Base-by-base conservation (phyloP, 306 rosid genomes). In the Begonia masoniana region DNA sequence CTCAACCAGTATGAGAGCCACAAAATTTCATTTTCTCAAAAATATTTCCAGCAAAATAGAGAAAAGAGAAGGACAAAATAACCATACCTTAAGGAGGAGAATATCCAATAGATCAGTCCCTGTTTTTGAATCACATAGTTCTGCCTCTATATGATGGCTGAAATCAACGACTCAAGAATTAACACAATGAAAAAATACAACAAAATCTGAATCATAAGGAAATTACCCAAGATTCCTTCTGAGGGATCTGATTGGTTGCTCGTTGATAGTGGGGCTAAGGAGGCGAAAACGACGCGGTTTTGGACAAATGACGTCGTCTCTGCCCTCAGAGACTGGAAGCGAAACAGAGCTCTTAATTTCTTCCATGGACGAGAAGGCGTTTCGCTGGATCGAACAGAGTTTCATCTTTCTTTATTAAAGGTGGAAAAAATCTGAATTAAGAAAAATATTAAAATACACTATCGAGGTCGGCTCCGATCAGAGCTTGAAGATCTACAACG, bases 281-380 rank as follows among this genome's bases (percentile, higher is more conserved):
- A 81, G 68, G 58, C 83, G 79, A 15, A 66, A 57, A 36, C 94
- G 96, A 69, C 99, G 99, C 5, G 99, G 96, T 59, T 86, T 86
- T 49, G 99, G 99, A 35, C 99, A 91, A 60, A 91, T 74, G 16
- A 89, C 67, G 19, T 56, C 53, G 24, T 80, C 82, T 45, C 71
- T 63, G 9, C 63, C 55, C 48, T 71, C 76, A 15, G 43, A 5
- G 43, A 63, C 14, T 43, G 66, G 62, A 63, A 23, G 12, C 6
- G 59, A 57, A 62, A 62, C 42, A 35, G 70, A 57, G 69, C 47
- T 51, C 57, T 73, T 73, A 65, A 83, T 69, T 68, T 83, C 88
- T 45, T 91, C 88, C 47, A 57, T 62, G 13, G 73, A 64, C n/a
- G 93, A 77, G 68, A 79, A 82, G 50, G 77, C 78, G 88, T 74